Conservation (phyloP, 441 rosid genomes). For the Euphorbia celastroides region DNA sequence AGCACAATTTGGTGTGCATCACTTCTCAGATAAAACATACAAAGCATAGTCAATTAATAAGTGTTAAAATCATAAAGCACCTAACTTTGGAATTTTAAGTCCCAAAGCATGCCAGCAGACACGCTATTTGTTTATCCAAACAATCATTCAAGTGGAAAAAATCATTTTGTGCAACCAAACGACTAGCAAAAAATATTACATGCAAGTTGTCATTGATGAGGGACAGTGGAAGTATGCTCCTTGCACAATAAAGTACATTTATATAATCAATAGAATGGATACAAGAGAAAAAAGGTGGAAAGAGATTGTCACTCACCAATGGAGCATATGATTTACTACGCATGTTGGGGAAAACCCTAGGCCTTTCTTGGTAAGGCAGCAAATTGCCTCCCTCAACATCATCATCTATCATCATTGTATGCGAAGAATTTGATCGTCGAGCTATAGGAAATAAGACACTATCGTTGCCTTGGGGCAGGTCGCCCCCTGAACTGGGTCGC, state of each 20-base stretch:
- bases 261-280: background rate
- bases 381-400: conserved; percentile 73
- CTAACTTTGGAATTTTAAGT: background rate
- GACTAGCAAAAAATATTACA: background rate
- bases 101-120: background rate
- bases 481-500: conserved; percentile 62
- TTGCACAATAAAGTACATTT: background rate
- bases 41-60: background rate
- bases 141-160: background rate
- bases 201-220: no score
- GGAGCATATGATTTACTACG: conserved; percentile 75
- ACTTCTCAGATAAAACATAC: background rate
- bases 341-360: conserved; percentile 89
- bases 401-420: conserved; percentile 74
- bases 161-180: background rate
- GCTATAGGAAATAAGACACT: conserved; percentile 36
- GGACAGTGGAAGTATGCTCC: background rate
- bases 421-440: conserved; percentile 45
- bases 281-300: background rate
- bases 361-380: conserved; percentile 72
- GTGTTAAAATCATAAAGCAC: background rate
- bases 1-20: background rate
- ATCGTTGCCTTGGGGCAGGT: conserved; percentile 55
- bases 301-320: conserved; percentile 35
- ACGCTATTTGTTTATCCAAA: background rate